Evolutionary conservation across 2,329 filamentous ascomycete species (phyloP).

Genomic region (Apiospora kogelbergensis): DNA sequence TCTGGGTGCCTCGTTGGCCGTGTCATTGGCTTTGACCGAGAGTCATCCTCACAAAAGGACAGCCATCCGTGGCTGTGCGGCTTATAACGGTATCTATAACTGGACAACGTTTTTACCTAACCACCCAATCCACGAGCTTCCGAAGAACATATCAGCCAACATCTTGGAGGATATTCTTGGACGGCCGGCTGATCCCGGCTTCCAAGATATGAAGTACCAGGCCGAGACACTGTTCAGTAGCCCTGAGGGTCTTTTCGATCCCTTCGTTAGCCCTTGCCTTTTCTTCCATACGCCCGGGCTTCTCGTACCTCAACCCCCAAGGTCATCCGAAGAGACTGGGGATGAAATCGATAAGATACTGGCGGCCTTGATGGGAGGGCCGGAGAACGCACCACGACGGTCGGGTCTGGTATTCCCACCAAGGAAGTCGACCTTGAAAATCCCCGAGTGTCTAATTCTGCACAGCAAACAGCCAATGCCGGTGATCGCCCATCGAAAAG

Average conservation of each 20-base stretch:
- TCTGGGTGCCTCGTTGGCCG: conserved; percentile 57
- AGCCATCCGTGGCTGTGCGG: conserved; percentile 52
- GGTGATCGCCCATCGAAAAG: conserved; percentile 16
- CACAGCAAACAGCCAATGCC: conserved; percentile 36
- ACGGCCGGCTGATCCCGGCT: conserved; percentile 30
- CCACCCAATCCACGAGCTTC: conserved; percentile 43
- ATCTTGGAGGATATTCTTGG: conserved; percentile 21
- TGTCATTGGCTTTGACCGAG: conserved; percentile 59
- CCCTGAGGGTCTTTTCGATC: conserved; percentile 55
- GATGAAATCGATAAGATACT: background rate
- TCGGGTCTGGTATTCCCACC: conserved; percentile 50
- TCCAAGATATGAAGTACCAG: conserved; percentile 37
- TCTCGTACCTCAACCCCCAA: conserved; percentile 36
- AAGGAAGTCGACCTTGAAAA: conserved; percentile 43
- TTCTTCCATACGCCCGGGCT: conserved; percentile 58
- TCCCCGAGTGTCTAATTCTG: conserved; percentile 50
- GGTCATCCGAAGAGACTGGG: background rate
- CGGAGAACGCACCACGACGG: conserved; percentile 32
- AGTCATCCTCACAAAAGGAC: conserved; percentile 41
- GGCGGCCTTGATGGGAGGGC: background rate
- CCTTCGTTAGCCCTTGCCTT: conserved; percentile 58
- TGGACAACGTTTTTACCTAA: conserved; percentile 61
- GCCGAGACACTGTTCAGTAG: conserved; percentile 45
- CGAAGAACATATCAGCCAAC: conserved; percentile 16
- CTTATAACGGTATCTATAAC: conserved; percentile 63